A percentile compares a stretch with the other conserved stretches of the same genome.
Conservation (phyloP, 2,329 filamentous ascomycete genomes). For the Periconia digitata region DNA sequence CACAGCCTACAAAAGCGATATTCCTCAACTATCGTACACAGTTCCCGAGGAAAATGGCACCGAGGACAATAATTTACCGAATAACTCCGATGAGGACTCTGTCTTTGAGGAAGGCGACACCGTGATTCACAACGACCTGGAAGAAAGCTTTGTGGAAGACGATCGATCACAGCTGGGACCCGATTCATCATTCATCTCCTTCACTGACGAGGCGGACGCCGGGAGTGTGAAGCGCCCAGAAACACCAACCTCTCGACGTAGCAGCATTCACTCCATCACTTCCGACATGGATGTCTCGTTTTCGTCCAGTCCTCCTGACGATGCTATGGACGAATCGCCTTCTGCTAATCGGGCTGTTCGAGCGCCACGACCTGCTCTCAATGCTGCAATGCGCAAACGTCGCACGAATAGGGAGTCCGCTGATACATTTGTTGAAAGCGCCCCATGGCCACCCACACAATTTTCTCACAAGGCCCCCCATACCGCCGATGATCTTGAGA, state of each 20-base stretch:
- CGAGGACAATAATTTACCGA: slow-evolving; percentile 3
- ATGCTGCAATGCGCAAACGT: slow-evolving; percentile 47
- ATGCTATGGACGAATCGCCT: slow-evolving; percentile 37
- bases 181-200: slow-evolving; percentile 21
- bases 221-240: slow-evolving; percentile 22
- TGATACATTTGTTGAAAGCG: slow-evolving; percentile 14
- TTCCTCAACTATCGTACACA: not conserved
- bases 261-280: slow-evolving; percentile 32
- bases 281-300: slow-evolving; percentile 27
- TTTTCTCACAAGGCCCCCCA: slow-evolving; percentile 30
- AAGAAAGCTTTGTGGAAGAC: slow-evolving; percentile 10
- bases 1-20: slow-evolving; percentile 1
- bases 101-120: slow-evolving; percentile 41
- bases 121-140: slow-evolving; percentile 32
- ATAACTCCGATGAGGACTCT: slow-evolving; percentile 24
- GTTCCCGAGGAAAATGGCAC: not conserved
- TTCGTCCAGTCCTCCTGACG: slow-evolving; percentile 33
- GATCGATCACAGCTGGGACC: slow-evolving; percentile 8
- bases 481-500: slow-evolving; percentile 66
- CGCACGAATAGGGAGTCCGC: slow-evolving; percentile 43
- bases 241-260: slow-evolving; percentile 34
- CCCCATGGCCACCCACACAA: slow-evolving; percentile 40
- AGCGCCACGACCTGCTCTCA: slow-evolving; percentile 43
- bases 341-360: slow-evolving; percentile 32
- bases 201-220: slow-evolving; percentile 15